Evolutionary conservation across 2,329 filamentous ascomycete species (phyloP).

Genomic region (Botrytis medusae): DNA sequence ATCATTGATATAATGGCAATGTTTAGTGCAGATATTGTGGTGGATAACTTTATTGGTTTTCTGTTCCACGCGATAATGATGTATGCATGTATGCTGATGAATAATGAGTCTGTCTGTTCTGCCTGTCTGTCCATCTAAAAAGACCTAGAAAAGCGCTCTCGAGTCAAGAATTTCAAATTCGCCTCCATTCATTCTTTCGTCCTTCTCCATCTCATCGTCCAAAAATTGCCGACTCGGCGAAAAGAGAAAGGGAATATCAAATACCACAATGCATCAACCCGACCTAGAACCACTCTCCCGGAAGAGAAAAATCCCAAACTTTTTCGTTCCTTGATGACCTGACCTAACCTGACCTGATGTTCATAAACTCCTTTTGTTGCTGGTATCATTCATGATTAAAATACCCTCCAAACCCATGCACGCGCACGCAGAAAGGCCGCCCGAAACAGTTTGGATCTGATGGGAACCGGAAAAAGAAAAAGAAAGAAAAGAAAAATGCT

Average conservation of each 20-base stretch:
- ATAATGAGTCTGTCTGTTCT: not conserved
- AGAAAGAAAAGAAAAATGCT: not conserved
- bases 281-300: not conserved
- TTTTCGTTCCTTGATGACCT: not conserved
- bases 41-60: too few relatives aligned
- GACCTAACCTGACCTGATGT: not conserved
- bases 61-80: not conserved
- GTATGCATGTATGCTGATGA: not conserved
- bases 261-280: not conserved
- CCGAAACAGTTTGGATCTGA: not conserved
- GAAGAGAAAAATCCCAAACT: not conserved
- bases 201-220: not conserved
- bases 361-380: constrained; percentile 7
- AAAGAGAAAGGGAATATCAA: not conserved
- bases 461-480: not conserved
- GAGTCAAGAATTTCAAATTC: not conserved
- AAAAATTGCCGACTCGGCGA: not conserved
- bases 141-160: not conserved
- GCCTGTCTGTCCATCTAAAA: not conserved
- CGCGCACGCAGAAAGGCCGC: not conserved
- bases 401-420: too few relatives aligned
- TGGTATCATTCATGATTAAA: not conserved
- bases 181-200: not conserved
- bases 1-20: too few relatives aligned
- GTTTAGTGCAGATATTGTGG: too few relatives aligned